Evolutionary conservation across 2,329 filamentous ascomycete species (phyloP), one percentile per base, ranked within the genome.

Genomic region (Annulohypoxylon truncatum): DNA sequence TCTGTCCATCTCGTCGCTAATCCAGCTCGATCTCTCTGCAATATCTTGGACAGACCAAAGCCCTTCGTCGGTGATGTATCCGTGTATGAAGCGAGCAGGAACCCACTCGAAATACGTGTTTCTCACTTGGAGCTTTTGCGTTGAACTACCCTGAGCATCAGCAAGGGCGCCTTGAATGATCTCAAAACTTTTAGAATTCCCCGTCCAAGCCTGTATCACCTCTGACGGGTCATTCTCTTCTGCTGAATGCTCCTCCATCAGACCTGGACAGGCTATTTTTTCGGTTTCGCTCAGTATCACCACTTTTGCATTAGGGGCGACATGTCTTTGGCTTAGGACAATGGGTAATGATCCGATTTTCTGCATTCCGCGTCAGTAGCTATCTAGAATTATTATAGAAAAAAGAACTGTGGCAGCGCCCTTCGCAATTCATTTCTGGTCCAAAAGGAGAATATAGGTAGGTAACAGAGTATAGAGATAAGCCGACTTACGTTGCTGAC

Each of bases 31-130:
- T 56, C 78, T 77, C 26, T 73, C 64, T 3, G 67, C 71, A 20
- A 87, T 82, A n/a, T 80, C 78, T 18, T 77, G 67, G 6, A 73
- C 65, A 2, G 71, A 76, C 76, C 77, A 80, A 26, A 82, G 71
- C 0, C 87, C 87, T 4, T 83, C 77, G 56, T 90, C 86, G 2
- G 84, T 86, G 29, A 88, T 76, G 70, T 87, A 89, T 0, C 76
- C 76, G 71, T 89, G 82, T 4, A 90, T 78, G 42, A 88, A 72
- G 7, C 72, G 61, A 0, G 82, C 73, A 1, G 84, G 81, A 42
- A 89, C 79, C 87, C 86, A 89, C 77, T 90, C 87, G 51, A 89
- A 89, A 64, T 87, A 88, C n/a, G 84, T 72, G 70, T 86, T 86
- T 40, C 75, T 79, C 52, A 85, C 77, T 13, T 70, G 64, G 10